Percentiles rank a stretch among this genome's conserved stretches.
phyloP scores from a whole-genome alignment of 306 rosid species.

The Psophocarpus tetragonolobus region DNA sequence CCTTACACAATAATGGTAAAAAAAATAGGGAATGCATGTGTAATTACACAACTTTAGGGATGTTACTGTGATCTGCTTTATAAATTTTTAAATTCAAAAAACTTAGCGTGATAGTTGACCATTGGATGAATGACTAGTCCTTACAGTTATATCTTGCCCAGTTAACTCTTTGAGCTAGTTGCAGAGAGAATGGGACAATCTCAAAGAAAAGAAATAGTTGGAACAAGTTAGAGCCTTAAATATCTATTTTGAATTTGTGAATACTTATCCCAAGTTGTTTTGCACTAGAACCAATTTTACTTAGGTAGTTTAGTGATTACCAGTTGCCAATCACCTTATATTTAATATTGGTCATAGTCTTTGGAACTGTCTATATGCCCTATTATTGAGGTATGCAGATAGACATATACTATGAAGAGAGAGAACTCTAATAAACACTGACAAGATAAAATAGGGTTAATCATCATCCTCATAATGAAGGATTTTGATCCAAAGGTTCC shows the following conservation, averaged over 20 bases:
- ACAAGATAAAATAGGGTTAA: neutral
- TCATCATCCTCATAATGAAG: neutral
- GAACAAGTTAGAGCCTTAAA: neutral
- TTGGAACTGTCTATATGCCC: neutral
- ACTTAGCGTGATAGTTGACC: neutral
- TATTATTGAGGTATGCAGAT: neutral
- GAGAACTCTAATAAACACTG: neutral
- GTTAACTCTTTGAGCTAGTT: neutral
- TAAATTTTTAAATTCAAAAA: neutral
- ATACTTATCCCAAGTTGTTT: neutral
- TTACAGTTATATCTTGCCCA: neutral
- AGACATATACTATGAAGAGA: neutral
- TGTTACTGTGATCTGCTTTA: too few species aligned
- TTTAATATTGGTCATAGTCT: neutral
- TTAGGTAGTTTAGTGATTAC: neutral
- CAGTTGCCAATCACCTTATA: neutral
- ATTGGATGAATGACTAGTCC: neutral
- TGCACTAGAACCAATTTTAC: neutral
- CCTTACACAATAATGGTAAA: too few species aligned
- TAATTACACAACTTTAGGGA: too few species aligned
- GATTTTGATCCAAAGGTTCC: neutral
- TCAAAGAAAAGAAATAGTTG: neutral
- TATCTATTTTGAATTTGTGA: neutral
- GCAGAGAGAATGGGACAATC: neutral
- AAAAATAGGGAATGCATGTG: too few species aligned